Conservation (phyloP, 441 rosid species). For the Corymbia calophylla region DNA sequence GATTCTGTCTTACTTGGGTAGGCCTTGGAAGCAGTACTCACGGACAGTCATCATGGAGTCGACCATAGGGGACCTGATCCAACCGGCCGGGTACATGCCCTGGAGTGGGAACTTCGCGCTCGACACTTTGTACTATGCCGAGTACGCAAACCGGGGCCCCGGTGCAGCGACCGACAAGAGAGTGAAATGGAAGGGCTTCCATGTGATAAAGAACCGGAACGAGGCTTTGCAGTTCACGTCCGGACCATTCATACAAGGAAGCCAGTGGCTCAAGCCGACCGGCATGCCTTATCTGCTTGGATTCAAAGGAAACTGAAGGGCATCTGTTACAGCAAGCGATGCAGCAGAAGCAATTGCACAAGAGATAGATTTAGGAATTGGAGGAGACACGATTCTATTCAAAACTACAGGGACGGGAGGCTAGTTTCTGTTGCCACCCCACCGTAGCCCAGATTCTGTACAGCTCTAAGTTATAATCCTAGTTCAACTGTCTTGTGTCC, state of each 20-base stretch:
- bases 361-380: background rate
- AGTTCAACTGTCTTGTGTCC: background rate
- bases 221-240: slow-evolving; percentile 21
- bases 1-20: slow-evolving; percentile 33
- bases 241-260: slow-evolving; percentile 24
- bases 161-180: slow-evolving; percentile 33
- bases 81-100: slow-evolving; percentile 45
- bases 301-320: background rate
- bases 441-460: background rate
- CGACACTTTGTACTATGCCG: slow-evolving; percentile 41
- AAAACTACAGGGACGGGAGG: background rate
- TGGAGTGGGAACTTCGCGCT: slow-evolving; percentile 36
- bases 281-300: slow-evolving; percentile 18
- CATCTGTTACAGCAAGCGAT: background rate
- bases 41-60: slow-evolving; percentile 53
- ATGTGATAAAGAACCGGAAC: slow-evolving; percentile 13
- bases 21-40: slow-evolving; percentile 41
- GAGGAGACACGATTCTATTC: background rate
- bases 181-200: slow-evolving; percentile 47
- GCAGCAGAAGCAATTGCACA: background rate
- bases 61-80: slow-evolving; percentile 26
- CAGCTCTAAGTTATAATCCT: background rate
- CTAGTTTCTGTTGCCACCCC: background rate
- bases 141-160: slow-evolving; percentile 39
- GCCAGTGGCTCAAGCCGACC: slow-evolving; percentile 15